Evolutionary conservation across 768 basidiomycete species (phyloP).

Genomic region (Lenzites betulinus): DNA sequence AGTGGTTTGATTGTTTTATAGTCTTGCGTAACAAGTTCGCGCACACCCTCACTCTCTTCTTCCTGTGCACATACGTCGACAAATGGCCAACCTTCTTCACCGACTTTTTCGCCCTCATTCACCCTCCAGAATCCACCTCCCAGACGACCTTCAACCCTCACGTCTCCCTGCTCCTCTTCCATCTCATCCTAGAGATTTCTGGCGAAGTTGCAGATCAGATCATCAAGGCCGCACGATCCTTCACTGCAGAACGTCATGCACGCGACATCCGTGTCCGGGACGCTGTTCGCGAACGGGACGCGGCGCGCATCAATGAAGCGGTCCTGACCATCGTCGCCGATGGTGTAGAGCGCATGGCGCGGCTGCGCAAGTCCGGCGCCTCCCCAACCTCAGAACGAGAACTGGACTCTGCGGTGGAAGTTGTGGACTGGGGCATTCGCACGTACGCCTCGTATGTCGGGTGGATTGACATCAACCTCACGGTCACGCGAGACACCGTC

Average conservation of each 20-base stretch:
- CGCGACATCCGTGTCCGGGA: conserved; percentile 88
- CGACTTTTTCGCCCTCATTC: conserved; percentile 75
- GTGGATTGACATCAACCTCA: conserved; percentile 97
- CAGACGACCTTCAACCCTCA: conserved; percentile 75
- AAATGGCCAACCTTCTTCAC: conserved; percentile 88
- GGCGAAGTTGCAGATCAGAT: conserved; percentile 97
- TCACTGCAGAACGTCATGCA: conserved; percentile 65
- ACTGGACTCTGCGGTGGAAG: conserved; percentile 63
- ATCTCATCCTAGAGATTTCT: conserved; percentile 91
- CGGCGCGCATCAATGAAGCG: conserved; percentile 80
- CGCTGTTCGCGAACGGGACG: conserved; percentile 88
- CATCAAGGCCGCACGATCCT: conserved; percentile 83
- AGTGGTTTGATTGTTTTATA: conserved; percentile 33
- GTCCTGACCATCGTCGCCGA: conserved; percentile 83
- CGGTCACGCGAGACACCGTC: conserved; percentile 88
- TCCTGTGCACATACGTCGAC: conserved; percentile 82
- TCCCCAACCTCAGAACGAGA: conserved; percentile 49
- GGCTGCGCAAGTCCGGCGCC: conserved; percentile 49
- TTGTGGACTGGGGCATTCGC: conserved; percentile 90
- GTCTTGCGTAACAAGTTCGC: conserved; percentile 95
- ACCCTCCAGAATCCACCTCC: conserved; percentile 55
- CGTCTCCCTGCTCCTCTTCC: conserved; percentile 87
- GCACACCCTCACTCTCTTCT: conserved; percentile 86
- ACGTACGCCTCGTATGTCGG: conserved; percentile 94
- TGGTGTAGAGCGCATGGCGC: conserved; percentile 57